These are phyloP conservation scores for Camellia granthamiana DNA, from an alignment of 148 eudicot genomes.

Conservation along the genomic window DNA sequence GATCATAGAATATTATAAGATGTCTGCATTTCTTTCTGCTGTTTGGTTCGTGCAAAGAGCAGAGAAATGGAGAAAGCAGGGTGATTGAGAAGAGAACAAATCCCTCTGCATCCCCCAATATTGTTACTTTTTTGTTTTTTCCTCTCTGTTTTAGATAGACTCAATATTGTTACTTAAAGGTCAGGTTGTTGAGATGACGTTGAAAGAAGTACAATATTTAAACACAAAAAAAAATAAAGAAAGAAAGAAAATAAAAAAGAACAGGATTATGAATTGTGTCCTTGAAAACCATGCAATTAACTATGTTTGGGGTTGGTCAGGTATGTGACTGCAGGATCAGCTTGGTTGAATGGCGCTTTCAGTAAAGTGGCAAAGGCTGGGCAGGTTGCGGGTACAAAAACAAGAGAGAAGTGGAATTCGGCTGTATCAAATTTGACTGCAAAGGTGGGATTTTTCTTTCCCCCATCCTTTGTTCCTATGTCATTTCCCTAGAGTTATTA, in stretches of 20 bases:
- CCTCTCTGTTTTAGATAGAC: too few species aligned
- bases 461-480: background rate
- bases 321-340: conserved; percentile 86
- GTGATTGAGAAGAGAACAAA: background rate
- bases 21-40: background rate
- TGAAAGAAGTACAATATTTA: background rate
- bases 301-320: conserved; percentile 35
- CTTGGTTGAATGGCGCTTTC: conserved; percentile 93
- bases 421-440: conserved; percentile 76
- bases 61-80: background rate
- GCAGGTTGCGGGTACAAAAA: conserved; percentile 81
- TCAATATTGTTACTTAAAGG: background rate
- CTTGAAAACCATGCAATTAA: background rate
- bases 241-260: background rate
- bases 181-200: background rate
- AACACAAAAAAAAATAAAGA: too few species aligned
- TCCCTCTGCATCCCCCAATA: background rate
- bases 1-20: background rate
- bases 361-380: conserved; percentile 86
- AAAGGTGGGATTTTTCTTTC: conserved; percentile 46
- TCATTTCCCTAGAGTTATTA: background rate
- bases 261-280: background rate
- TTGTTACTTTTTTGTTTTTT: too few species aligned
- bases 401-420: conserved; percentile 66
- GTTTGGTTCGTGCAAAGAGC: background rate